A percentile compares a stretch with the other conserved stretches of the same genome.
These are phyloP conservation scores for Candida parachauliodes DNA, from an alignment of 805 yeast species.

Conservation along the genomic window DNA sequence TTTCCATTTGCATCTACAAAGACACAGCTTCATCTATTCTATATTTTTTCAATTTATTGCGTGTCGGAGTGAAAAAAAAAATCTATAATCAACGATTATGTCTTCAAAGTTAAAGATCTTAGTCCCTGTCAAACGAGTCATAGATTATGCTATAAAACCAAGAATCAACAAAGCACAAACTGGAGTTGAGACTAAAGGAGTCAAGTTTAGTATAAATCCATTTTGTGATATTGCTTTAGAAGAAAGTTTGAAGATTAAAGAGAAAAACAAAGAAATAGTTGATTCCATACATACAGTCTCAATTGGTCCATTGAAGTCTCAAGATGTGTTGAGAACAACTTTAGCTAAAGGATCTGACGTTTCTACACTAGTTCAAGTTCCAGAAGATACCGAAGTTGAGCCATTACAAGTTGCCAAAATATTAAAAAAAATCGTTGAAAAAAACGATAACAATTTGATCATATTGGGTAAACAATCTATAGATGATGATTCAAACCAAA, in stretches of 20 bases:
- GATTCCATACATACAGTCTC: slow-evolving; percentile 88
- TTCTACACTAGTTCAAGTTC: slow-evolving; percentile 75
- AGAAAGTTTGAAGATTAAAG: slow-evolving; percentile 81
- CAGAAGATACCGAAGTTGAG: slow-evolving; percentile 69
- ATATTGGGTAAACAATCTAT: slow-evolving; percentile 95
- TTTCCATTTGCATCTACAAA: too few species aligned
- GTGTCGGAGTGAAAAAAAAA: slow-evolving; percentile 1
- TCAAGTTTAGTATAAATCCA: slow-evolving; percentile 91
- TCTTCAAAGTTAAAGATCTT: slow-evolving; percentile 61
- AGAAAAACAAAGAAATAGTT: slow-evolving; percentile 60
- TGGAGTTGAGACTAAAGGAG: slow-evolving; percentile 84
- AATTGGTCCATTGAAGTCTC: slow-evolving; percentile 82
- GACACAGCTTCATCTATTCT: too few species aligned
- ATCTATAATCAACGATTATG: slow-evolving; percentile 10
- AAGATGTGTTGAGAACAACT: slow-evolving; percentile 83
- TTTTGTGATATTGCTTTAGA: slow-evolving; percentile 98
- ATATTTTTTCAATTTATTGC: too few species aligned
- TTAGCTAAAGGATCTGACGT: slow-evolving; percentile 93
- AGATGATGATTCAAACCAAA: slow-evolving; percentile 91
- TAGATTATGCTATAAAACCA: slow-evolving; percentile 92
- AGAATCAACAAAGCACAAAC: slow-evolving; percentile 82
- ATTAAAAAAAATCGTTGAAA: slow-evolving; percentile 66
- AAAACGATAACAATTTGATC: slow-evolving; percentile 70
- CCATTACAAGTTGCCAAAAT: slow-evolving; percentile 89
- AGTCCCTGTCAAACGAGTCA: slow-evolving; percentile 93